Evolutionary conservation across 306 rosid species (phyloP), one percentile per base, ranked within the genome.

Genomic region (Corylus avellana): DNA sequence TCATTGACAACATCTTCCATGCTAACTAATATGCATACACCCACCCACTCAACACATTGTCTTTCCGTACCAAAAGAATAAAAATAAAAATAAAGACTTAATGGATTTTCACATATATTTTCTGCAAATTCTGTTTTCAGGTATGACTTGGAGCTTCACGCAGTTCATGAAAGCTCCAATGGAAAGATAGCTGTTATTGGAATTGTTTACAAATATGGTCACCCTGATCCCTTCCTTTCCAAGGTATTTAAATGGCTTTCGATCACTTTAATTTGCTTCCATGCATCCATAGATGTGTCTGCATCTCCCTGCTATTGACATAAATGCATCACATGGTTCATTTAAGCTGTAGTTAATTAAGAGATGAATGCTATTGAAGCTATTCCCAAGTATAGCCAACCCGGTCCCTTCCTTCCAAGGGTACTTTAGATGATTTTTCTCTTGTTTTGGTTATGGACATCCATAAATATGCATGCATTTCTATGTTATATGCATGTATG

Each of bases 91-190:
- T 22, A 42, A 42, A 17, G 47, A 12, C 11, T 20, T 46, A 7
- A 22, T 74, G 20, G 6, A n/a, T 56, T 18, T 25, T 61, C 5
- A 13, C 70, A 49, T 57, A 29, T 35, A 10, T 59, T 73, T 50
- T 39, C 8, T 46, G 73, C 0, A 35, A 48, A 51, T 73, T 70
- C 59, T 50, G 42, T 75, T 64, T 83, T 1, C 75, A 94, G 98
- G 84, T 88, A 79, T 86, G 86, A 79, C 18, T 6, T 89, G 84
- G 98, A 94, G 79, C 76, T 92, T 13, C 98, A 94, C 63, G 12
- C 48, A 35, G 53, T 94, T 77, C 97, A 94, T 77, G 5, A 37
- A 84, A 89, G 25, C 74, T 48, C 85, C 37, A 62, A 59, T n/a
- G 82, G 83, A 46, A 75, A 88, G 46, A 59, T 12, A 48, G 97